Evolutionary conservation across 805 yeast species (phyloP), one percentile per base, ranked within the genome.

Genomic region (Brettanomyces naardenensis): DNA sequence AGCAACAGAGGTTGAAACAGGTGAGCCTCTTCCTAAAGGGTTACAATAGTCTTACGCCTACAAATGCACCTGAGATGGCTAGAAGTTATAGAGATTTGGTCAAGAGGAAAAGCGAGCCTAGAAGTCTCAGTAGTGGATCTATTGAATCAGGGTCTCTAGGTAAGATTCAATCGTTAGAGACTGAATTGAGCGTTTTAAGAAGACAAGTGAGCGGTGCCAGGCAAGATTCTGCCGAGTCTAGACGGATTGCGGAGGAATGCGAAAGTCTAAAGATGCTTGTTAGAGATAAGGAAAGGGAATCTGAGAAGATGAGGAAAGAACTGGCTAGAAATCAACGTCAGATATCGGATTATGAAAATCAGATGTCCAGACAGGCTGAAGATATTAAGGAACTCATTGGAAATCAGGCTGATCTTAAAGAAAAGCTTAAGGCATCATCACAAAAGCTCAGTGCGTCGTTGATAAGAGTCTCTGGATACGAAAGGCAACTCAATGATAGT

Each of bases 21-120:
- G 61, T 83, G 30, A 76, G 74, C 26, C 62, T 58, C 19, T 81
- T 79, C 46, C 53, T 82, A 41, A 58, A 59, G 31, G 69, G 67
- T 41, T 83, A 77, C 47, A 69, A 60, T 10, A 44, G 46, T 19
- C 42, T 39, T 6, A n/a, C n/a, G n/a, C n/a, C 27, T 10, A 25
- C 27, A 25, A 10, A 10, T 10, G 10, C 27, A 13, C 27, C 27
- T 10, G 27, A 13, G 27, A 10, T 13, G 13, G 27, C 27, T 10
- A 25, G n/a, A n/a, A n/a, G n/a, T n/a, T n/a, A n/a, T n/a, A n/a
- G n/a, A n/a, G n/a, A n/a, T n/a, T n/a, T n/a, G n/a, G n/a, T n/a
- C n/a, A n/a, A n/a, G n/a, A n/a, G n/a, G n/a, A n/a, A n/a, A n/a
- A n/a, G n/a, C n/a, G n/a, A n/a, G n/a, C n/a, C n/a, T n/a, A n/a